Percentiles rank a stretch among this genome's conserved stretches.
Evolutionary conservation across 2,329 filamentous ascomycete genomes (phyloP).

Genomic region (Talaromyces rugulosus): DNA sequence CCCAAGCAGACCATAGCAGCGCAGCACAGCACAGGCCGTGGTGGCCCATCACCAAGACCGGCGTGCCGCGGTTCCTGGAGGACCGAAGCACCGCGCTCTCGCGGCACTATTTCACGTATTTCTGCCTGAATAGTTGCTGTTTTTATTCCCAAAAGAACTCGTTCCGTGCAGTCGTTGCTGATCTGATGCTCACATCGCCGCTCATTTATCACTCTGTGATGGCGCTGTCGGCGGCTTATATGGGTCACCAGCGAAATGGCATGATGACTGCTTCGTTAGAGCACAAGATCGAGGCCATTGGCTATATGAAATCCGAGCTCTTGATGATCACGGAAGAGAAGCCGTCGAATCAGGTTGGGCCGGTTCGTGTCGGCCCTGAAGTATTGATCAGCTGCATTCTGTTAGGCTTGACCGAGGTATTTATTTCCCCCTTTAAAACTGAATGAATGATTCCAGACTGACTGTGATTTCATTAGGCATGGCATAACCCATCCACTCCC

Average conservation of each 20-base stretch:
- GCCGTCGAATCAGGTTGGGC: neutral
- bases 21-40: neutral
- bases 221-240: neutral
- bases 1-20: neutral
- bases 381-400: neutral
- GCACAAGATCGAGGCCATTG: neutral
- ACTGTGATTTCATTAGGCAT: neutral
- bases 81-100: neutral
- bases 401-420: neutral
- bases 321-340: neutral
- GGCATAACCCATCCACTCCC: neutral
- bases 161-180: neutral
- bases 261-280: neutral
- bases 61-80: neutral
- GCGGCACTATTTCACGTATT: neutral
- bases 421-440: neutral
- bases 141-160: neutral
- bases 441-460: neutral
- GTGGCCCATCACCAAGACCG: neutral
- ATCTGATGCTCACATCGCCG: neutral
- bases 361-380: neutral
- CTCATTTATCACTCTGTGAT: neutral
- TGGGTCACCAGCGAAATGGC: neutral
- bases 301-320: neutral
- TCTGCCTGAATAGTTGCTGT: neutral